Base-by-base conservation (phyloP, 1,284 basidiomycete genomes). In the Boletellus deceptivus region DNA sequence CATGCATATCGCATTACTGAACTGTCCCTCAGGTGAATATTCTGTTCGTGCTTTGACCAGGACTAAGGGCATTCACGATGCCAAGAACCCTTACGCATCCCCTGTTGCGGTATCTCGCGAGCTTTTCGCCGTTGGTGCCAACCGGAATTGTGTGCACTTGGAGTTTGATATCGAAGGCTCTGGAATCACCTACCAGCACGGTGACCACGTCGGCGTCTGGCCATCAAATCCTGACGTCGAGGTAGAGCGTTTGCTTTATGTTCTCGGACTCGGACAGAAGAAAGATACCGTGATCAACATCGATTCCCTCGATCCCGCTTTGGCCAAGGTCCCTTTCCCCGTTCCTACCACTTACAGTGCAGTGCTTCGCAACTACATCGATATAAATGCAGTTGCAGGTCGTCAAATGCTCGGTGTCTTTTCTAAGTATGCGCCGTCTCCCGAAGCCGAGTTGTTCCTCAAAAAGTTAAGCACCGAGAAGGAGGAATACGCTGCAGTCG, bases 261-360 rank as follows among this genome's bases (percentile, higher is more conserved):
- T 90, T 47, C 85, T 99, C 42, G 95, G 95, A 22, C 79, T 99
- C 4, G 78, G 79, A 56, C 77, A 85, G 46, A 89, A 89, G 72
- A 84, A 84, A 65, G 82, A 93, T 64, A 79, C 80, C 29, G 84
- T 93, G 44, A 92, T 99, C 63, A 83, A 87, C 58, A 93, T 98
- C 58, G 93, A 95, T 68, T 97, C 94, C 24, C 85, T 99, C 53
- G 97, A 99, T 69, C 96, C 97, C 33, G 92, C 94, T 22, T 81
- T 99, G 18, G 97, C 97, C 54, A 99, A 99, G 74, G 95, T 98
- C 55, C 96, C 96, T 16, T 99, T 99, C 88, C 96, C 97, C 20
- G 87, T 91, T 24, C 96, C 96, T 2, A 96, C 95, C 1, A 98
- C 96, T 2, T 98, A 98, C 67, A 84, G 82, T 60, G 90, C 94